Conservation (phyloP, 2,329 filamentous ascomycete genomes). For the Aplosporella prunicola region DNA sequence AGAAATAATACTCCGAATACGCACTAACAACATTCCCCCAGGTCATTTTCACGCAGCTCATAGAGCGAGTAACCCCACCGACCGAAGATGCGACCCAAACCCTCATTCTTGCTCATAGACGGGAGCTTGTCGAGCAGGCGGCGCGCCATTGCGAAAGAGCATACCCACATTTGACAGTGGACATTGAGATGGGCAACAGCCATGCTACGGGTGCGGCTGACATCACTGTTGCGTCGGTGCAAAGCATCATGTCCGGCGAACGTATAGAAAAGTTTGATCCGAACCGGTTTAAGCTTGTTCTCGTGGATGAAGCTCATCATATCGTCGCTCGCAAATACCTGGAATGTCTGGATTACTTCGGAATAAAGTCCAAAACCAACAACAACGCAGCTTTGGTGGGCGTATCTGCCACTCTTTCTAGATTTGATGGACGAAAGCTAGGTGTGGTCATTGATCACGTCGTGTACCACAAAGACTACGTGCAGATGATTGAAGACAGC, state of each 20-base stretch:
- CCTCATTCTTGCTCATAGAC: conserved; percentile 82
- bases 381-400: conserved; percentile 57
- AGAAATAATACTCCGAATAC: background rate
- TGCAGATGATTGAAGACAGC: conserved; percentile 76
- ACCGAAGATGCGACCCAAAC: conserved; percentile 59
- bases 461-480: conserved; percentile 83
- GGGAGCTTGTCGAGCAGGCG: conserved; percentile 91
- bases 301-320: conserved; percentile 96
- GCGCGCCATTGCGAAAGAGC: conserved; percentile 70
- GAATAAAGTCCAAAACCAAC: conserved; percentile 46
- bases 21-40: conserved; percentile 29
- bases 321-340: conserved; percentile 81
- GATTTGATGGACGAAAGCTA: conserved; percentile 75
- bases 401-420: conserved; percentile 72
- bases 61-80: conserved; percentile 59
- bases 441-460: conserved; percentile 88
- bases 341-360: conserved; percentile 67
- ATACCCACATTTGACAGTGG: conserved; percentile 72
- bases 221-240: conserved; percentile 86
- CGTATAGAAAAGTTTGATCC: conserved; percentile 80
- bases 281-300: conserved; percentile 69
- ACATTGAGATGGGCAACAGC: conserved; percentile 81
- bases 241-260: conserved; percentile 68
- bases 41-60: conserved; percentile 95
- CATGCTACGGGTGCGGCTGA: conserved; percentile 74